These are phyloP conservation scores for Amaranthus palmeri DNA, from an alignment of 148 eudicot genomes.

Conservation along the genomic window DNA sequence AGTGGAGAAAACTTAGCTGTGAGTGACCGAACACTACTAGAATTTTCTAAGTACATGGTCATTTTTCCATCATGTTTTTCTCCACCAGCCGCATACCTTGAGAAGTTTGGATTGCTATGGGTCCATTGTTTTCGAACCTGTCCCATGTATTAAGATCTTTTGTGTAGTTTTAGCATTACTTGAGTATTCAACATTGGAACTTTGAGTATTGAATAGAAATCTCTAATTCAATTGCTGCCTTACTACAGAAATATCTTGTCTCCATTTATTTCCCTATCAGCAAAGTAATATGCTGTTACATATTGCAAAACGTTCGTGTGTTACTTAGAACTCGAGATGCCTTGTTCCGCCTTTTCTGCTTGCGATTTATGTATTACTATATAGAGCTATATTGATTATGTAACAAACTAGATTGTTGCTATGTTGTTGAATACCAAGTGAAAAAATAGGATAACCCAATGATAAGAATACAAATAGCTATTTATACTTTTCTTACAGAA, in stretches of 20 bases:
- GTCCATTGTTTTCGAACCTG: background rate
- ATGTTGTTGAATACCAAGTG: background rate
- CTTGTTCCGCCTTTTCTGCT: background rate
- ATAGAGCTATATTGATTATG: background rate
- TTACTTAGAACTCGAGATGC: background rate
- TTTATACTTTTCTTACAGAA: background rate
- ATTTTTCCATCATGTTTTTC: conserved; percentile 5
- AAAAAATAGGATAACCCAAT: background rate
- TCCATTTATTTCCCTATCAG: background rate
- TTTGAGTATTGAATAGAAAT: background rate
- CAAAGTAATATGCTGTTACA: background rate
- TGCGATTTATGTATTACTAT: background rate
- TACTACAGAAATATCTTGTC: background rate
- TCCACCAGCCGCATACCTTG: background rate
- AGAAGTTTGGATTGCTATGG: background rate
- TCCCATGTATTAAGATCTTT: conserved; percentile 3
- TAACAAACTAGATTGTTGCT: background rate
- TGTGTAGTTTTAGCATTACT: conserved; percentile 3
- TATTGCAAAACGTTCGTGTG: background rate
- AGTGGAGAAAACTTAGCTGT: conserved; percentile 9
- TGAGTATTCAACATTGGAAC: conserved; percentile 5
- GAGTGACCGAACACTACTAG: background rate
- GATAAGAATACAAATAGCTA: background rate
- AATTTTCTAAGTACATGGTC: conserved; percentile 3
- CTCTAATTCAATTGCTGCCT: background rate